Evolutionary conservation across 768 basidiomycete species (phyloP).

Genomic region (Gymnopilus junonius): DNA sequence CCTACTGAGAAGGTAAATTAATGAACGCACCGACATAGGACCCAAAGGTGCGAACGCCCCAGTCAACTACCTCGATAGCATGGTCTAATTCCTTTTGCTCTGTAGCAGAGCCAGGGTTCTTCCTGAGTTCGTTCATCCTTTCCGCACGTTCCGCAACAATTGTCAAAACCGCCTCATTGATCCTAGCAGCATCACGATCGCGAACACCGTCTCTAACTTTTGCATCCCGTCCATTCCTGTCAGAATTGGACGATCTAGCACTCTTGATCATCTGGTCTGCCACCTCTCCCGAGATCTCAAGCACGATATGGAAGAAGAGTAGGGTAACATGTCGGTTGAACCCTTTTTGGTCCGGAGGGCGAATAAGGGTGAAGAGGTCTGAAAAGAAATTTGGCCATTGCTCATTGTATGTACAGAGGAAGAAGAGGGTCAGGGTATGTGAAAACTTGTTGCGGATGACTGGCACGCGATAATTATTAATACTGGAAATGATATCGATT

Average conservation of each 20-base stretch:
- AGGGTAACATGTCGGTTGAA: slow-evolving; percentile 87
- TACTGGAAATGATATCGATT: slow-evolving; percentile 4
- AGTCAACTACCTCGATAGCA: slow-evolving; percentile 81
- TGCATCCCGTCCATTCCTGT: slow-evolving; percentile 80
- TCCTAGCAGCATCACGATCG: slow-evolving; percentile 82
- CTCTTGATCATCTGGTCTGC: slow-evolving; percentile 93
- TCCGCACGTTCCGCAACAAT: slow-evolving; percentile 76
- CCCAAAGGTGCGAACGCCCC: slow-evolving; percentile 90
- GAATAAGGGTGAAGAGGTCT: slow-evolving; percentile 77
- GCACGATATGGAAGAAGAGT: slow-evolving; percentile 88
- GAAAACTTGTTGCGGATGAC: slow-evolving; percentile 96
- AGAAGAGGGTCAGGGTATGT: slow-evolving; percentile 87
- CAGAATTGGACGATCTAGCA: slow-evolving; percentile 72
- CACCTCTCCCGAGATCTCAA: slow-evolving; percentile 97
- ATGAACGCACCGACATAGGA: slow-evolving; percentile 87
- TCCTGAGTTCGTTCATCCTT: slow-evolving; percentile 55
- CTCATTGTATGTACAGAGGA: slow-evolving; percentile 83
- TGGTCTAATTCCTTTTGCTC: slow-evolving; percentile 59
- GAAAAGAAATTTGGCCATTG: slow-evolving; percentile 89
- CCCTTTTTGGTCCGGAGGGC: slow-evolving; percentile 56
- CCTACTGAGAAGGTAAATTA: neutral
- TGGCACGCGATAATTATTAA: slow-evolving; percentile 32
- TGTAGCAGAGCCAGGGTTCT: slow-evolving; percentile 43
- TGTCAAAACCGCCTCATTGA: slow-evolving; percentile 87
- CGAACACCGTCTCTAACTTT: slow-evolving; percentile 89